Evolutionary conservation across 805 yeast species (phyloP).

Genomic region (Torulaspora gathmanii): DNA sequence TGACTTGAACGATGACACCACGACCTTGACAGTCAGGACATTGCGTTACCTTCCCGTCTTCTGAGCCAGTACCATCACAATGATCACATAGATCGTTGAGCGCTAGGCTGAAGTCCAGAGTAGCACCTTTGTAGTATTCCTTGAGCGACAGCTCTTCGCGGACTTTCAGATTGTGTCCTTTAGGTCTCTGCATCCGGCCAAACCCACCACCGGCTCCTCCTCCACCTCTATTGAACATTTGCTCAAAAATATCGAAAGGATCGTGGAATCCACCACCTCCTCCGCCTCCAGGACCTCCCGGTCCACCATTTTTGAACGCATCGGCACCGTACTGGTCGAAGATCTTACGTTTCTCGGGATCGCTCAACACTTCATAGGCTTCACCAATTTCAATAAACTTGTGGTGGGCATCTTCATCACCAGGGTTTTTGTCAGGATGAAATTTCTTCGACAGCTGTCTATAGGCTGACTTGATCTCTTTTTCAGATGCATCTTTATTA

Average conservation of each 20-base stretch:
- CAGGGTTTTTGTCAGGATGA: conserved; percentile 93
- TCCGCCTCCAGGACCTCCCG: conserved; percentile 40
- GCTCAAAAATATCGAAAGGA: conserved; percentile 36
- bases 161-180: conserved; percentile 61
- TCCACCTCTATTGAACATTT: conserved; percentile 33
- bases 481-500: conserved; percentile 61
- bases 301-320: conserved; percentile 59
- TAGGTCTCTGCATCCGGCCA: conserved; percentile 40
- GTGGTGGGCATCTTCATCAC: conserved; percentile 75
- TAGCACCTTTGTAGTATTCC: conserved; percentile 69
- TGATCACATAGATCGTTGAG: conserved; percentile 70
- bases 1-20: conserved; percentile 60
- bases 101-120: conserved; percentile 53
- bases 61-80: conserved; percentile 83
- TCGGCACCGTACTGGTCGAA: conserved; percentile 79
- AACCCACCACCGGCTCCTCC: conserved; percentile 46
- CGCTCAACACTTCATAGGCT: conserved; percentile 82
- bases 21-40: conserved; percentile 72
- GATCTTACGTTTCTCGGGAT: conserved; percentile 58
- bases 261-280: conserved; percentile 36
- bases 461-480: conserved; percentile 81
- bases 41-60: conserved; percentile 62
- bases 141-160: conserved; percentile 51
- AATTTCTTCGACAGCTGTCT: conserved; percentile 73
- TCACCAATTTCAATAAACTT: conserved; percentile 87